Percentiles rank a stretch among this genome's conserved stretches.
Conservation (phyloP, 2,329 filamentous ascomycete species). For the Cordyceps tenuipes region DNA sequence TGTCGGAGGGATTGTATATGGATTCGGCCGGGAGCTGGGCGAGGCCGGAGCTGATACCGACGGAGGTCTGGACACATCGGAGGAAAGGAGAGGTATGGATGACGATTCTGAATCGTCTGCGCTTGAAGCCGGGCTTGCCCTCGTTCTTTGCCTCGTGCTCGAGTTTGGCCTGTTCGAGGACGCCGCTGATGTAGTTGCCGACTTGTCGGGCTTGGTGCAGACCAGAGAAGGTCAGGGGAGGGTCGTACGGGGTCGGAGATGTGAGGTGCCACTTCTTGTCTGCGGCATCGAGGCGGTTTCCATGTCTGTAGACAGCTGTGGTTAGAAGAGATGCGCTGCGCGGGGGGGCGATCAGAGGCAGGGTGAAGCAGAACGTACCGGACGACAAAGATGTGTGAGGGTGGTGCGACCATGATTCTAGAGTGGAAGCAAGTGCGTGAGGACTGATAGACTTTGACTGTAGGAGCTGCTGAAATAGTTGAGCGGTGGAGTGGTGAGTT, state of each 20-base stretch:
- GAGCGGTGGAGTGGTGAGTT: background rate
- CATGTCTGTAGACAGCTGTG: conserved; percentile 53
- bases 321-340: background rate
- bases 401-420: conserved; percentile 31
- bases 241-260: conserved; percentile 90
- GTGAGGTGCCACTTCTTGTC: conserved; percentile 93
- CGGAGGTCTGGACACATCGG: conserved; percentile 84
- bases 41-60: conserved; percentile 80
- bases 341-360: background rate
- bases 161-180: conserved; percentile 48
- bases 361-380: conserved; percentile 25
- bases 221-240: conserved; percentile 87
- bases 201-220: conserved; percentile 81
- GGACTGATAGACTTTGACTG: background rate
- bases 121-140: conserved; percentile 25
- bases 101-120: conserved; percentile 65
- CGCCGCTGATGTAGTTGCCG: conserved; percentile 72
- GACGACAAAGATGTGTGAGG: conserved; percentile 36
- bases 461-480: background rate
- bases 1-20: conserved; percentile 24
- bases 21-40: conserved; percentile 43
- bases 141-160: conserved; percentile 29
- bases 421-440: background rate
- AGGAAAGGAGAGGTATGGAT: conserved; percentile 92
- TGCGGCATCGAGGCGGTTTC: conserved; percentile 85